Percentiles rank a stretch among this genome's conserved stretches.
phyloP scores from a whole-genome alignment of 2,329 filamentous ascomycete genomes.

The Aspergillus sp. region DNA sequence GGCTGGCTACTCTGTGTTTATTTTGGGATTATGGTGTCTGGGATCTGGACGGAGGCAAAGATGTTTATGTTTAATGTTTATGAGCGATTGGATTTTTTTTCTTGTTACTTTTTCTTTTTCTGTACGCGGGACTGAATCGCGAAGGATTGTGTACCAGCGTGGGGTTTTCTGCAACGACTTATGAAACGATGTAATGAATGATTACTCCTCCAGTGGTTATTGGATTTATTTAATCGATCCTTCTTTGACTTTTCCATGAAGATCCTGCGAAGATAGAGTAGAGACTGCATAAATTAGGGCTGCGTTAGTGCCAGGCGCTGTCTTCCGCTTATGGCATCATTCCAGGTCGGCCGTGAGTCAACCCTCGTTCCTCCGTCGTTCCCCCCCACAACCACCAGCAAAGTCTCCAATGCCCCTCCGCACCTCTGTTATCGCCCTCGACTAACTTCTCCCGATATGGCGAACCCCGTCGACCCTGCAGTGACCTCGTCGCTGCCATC shows the following conservation, averaged over 20 bases:
- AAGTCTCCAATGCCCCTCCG: constrained; percentile 22
- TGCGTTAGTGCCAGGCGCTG: constrained; percentile 15
- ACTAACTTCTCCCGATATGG: constrained; percentile 20
- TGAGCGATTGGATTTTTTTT: constrained; percentile 2
- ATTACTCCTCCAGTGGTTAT: background rate
- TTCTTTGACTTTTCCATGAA: background rate
- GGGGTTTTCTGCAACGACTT: background rate
- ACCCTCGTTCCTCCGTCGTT: background rate
- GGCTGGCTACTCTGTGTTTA: background rate
- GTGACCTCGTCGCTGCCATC: constrained; percentile 11
- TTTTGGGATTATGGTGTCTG: constrained; percentile 1
- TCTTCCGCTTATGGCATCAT: constrained; percentile 30
- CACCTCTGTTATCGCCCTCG: constrained; percentile 13
- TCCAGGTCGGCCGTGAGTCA: constrained; percentile 22
- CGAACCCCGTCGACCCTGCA: constrained; percentile 19
- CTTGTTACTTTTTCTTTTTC: constrained; percentile 3
- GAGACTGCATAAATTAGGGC: constrained; percentile 15
- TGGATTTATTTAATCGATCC: too few relatives aligned
- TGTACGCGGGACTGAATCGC: background rate
- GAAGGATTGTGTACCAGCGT: too few relatives aligned
- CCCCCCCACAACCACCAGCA: constrained; percentile 21
- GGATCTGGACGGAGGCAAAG: constrained; percentile 1
- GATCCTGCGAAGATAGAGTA: background rate
- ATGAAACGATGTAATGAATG: constrained; percentile 1
- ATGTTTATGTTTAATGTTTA: background rate